Evolutionary conservation across 2,329 filamentous ascomycete species (phyloP).

Genomic region (Rosellinia necatrix): DNA sequence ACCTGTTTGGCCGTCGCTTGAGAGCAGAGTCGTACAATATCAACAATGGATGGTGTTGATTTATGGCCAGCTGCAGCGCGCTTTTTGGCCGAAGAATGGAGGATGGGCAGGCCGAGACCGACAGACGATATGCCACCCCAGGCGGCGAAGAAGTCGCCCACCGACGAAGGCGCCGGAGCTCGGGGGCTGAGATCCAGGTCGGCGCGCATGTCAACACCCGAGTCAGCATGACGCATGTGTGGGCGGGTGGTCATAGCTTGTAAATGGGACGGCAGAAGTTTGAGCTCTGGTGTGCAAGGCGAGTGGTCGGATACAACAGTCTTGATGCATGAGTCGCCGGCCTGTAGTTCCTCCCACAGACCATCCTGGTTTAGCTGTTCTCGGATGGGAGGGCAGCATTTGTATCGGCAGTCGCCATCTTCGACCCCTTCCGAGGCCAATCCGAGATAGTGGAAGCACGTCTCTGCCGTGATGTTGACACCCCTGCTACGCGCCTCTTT

Average conservation of each 20-base stretch:
- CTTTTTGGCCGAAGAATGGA: constrained; percentile 76
- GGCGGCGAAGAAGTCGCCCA: constrained; percentile 89
- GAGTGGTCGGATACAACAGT: constrained; percentile 96
- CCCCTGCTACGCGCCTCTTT: constrained; percentile 73
- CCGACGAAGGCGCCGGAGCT: constrained; percentile 46
- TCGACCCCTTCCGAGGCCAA: constrained; percentile 81
- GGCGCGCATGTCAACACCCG: constrained; percentile 55
- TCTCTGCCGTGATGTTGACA: constrained; percentile 89
- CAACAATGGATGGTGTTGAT: constrained; percentile 61
- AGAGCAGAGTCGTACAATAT: constrained; percentile 85
- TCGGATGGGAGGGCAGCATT: constrained; percentile 93
- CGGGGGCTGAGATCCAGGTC: constrained; percentile 42
- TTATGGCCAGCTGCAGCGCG: constrained; percentile 55
- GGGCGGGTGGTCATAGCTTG: constrained; percentile 45
- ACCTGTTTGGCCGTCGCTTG: constrained; percentile 87
- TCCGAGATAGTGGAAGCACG: constrained; percentile 92
- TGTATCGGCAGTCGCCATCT: constrained; percentile 87
- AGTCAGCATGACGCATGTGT: constrained; percentile 55
- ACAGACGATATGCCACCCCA: constrained; percentile 98
- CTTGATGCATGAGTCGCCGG: constrained; percentile 76
- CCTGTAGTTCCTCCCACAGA: constrained; percentile 81
- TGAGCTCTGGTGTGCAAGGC: constrained; percentile 92
- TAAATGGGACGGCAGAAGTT: constrained; percentile 78
- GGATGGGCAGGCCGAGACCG: constrained; percentile 86
- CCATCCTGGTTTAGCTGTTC: constrained; percentile 79